A percentile compares a stretch with the other conserved stretches of the same genome.
These are phyloP conservation scores for Schizonepeta tenuifolia DNA, from an alignment of 257 asterid species.

Conservation along the genomic window DNA sequence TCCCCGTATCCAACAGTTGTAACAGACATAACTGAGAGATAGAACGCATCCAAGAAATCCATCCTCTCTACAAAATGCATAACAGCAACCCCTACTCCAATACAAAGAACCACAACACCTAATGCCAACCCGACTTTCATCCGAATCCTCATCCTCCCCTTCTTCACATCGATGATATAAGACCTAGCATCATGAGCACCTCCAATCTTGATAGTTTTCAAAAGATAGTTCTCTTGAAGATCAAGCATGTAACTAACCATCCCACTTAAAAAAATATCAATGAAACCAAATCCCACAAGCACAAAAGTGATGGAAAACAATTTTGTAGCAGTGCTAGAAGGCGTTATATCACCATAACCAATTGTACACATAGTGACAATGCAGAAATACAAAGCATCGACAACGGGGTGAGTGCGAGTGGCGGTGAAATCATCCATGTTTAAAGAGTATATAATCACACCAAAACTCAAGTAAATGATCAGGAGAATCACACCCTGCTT, in stretches of 20 bases:
- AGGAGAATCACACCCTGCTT: slow-evolving; percentile 71
- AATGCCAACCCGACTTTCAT: slow-evolving; percentile 91
- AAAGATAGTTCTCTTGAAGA: slow-evolving; percentile 82
- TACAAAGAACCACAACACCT: slow-evolving; percentile 86
- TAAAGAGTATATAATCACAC: slow-evolving; percentile 70
- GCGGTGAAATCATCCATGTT: slow-evolving; percentile 64
- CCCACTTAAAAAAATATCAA: slow-evolving; percentile 82
- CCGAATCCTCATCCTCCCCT: slow-evolving; percentile 96
- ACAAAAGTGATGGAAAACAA: slow-evolving; percentile 82
- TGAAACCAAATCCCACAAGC: slow-evolving; percentile 91
- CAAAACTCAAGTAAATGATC: slow-evolving; percentile 72
- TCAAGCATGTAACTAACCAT: slow-evolving; percentile 94
- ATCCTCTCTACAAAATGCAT: slow-evolving; percentile 85
- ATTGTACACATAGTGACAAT: slow-evolving; percentile 98
- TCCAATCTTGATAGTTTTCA: slow-evolving; percentile 65
- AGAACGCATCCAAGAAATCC: slow-evolving; percentile 78
- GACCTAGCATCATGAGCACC: slow-evolving; percentile 62
- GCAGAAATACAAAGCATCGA: slow-evolving; percentile 93
- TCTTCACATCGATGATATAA: slow-evolving; percentile 83
- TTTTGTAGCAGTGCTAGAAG: slow-evolving; percentile 66
- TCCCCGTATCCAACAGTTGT: slow-evolving; percentile 99
- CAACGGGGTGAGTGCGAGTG: slow-evolving; percentile 75
- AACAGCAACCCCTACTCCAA: slow-evolving; percentile 76
- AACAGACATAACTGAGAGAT: slow-evolving; percentile 93
- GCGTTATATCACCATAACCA: slow-evolving; percentile 97